phyloP scores from a whole-genome alignment of 495 filamentous ascomycete species.

The Pyrenula aspistea region DNA sequence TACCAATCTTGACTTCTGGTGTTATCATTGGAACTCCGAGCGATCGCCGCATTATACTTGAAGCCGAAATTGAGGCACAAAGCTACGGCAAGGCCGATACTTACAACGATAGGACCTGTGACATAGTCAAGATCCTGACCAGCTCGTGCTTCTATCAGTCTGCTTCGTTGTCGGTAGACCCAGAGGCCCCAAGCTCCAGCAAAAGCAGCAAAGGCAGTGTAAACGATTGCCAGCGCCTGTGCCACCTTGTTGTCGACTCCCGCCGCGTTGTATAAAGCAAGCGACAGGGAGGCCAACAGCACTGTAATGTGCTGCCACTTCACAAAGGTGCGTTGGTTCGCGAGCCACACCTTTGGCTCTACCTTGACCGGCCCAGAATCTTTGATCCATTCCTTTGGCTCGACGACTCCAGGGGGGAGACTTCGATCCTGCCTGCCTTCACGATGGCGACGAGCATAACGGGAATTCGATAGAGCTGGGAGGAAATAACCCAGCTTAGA shows the following conservation, averaged over 20 bases:
- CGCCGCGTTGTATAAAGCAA: conserved; percentile 81
- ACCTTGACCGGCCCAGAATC: conserved; percentile 81
- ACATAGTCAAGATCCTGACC: conserved; percentile 87
- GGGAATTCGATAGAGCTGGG: conserved; percentile 61
- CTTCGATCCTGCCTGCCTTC: conserved; percentile 14
- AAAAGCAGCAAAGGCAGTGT: conserved; percentile 71
- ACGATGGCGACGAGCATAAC: conserved; percentile 49
- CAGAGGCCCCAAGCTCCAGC: conserved; percentile 78
- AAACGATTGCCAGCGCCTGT: conserved; percentile 62
- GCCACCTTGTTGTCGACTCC: conserved; percentile 60
- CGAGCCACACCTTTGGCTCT: conserved; percentile 96
- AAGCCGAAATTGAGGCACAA: conserved; percentile 82
- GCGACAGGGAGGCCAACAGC: conserved; percentile 66
- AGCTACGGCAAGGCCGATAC: conserved; percentile 63
- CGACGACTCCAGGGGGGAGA: conserved; percentile 74
- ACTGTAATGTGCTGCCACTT: conserved; percentile 95
- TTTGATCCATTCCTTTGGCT: conserved; percentile 80
- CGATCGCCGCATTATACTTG: conserved; percentile 23
- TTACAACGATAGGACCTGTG: conserved; percentile 73
- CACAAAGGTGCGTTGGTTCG: conserved; percentile 93
- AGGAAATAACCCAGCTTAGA: conserved; percentile 46
- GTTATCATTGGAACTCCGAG: background rate
- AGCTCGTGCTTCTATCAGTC: conserved; percentile 71
- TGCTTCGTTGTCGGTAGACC: conserved; percentile 61
- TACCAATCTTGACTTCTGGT: too few relatives aligned